Conservation (phyloP, 768 basidiomycete species). For the Lenzites betulinus region DNA sequence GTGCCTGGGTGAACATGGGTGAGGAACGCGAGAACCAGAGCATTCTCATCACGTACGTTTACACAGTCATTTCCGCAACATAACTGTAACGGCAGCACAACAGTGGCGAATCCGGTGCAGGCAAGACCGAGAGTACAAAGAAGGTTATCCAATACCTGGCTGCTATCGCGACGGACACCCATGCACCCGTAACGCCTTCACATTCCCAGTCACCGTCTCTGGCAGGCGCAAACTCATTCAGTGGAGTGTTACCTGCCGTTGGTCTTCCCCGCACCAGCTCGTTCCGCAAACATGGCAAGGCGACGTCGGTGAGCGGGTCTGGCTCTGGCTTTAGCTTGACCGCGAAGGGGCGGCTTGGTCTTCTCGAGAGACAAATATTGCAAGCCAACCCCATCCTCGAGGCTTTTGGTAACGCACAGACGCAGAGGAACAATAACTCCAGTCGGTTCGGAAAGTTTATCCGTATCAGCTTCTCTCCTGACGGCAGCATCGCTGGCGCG, state of each 20-base stretch:
- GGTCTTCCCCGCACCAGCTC: slow-evolving; percentile 73
- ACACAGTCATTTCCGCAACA: neutral
- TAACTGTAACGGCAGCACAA: neutral
- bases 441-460: slow-evolving; percentile 99
- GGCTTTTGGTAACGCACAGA: slow-evolving; percentile 98
- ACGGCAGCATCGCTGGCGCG: slow-evolving; percentile 95
- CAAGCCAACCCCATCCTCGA: slow-evolving; percentile 98
- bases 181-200: slow-evolving; percentile 52
- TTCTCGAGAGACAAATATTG: slow-evolving; percentile 93
- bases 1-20: slow-evolving; percentile 98
- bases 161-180: slow-evolving; percentile 87
- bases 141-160: slow-evolving; percentile 99
- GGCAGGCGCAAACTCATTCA: slow-evolving; percentile 48
- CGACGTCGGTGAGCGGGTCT: slow-evolving; percentile 43
- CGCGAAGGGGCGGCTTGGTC: slow-evolving; percentile 76
- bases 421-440: slow-evolving; percentile 97
- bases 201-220: slow-evolving; percentile 72
- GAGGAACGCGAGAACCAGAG: slow-evolving; percentile 97
- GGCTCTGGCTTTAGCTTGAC: slow-evolving; percentile 46
- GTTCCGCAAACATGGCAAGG: slow-evolving; percentile 54
- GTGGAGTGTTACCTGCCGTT: slow-evolving; percentile 56
- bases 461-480: slow-evolving; percentile 88
- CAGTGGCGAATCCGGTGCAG: slow-evolving; percentile 98
- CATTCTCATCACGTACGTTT: slow-evolving; percentile 90
- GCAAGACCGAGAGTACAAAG: slow-evolving; percentile 99